Conservation (phyloP, 176 grass and related monocot species). For the Oropetium thomaeum region DNA sequence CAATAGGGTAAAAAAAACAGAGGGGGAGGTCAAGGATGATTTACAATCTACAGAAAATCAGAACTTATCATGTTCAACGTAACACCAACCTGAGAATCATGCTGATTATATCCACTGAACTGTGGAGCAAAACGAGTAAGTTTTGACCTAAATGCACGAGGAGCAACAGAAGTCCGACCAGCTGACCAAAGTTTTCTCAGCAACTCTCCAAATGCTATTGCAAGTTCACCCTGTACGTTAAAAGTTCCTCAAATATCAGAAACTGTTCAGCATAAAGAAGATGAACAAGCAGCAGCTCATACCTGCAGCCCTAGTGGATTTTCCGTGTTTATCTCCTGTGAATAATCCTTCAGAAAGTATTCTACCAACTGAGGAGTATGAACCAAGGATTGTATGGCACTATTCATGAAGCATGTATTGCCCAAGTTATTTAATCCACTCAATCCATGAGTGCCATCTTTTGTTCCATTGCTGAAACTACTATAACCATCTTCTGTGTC, state of each 20-base stretch:
- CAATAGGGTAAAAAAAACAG: neutral
- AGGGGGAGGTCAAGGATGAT: neutral
- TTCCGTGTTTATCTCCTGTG: slow-evolving; percentile 83
- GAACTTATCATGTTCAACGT: neutral
- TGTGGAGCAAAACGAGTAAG: slow-evolving; percentile 95
- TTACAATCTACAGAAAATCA: neutral
- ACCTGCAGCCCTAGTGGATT: slow-evolving; percentile 99
- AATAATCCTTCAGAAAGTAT: slow-evolving; percentile 86
- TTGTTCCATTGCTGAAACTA: slow-evolving; percentile 58
- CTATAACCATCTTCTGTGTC: slow-evolving; percentile 56
- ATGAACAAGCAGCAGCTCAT: slow-evolving; percentile 12
- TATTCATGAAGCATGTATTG: slow-evolving; percentile 99
- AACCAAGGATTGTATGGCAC: slow-evolving; percentile 87
- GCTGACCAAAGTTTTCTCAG: slow-evolving; percentile 85
- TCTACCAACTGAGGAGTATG: slow-evolving; percentile 90
- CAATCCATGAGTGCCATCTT: slow-evolving; percentile 66
- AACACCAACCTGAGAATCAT: slow-evolving; percentile 91
- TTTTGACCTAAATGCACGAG: slow-evolving; percentile 87
- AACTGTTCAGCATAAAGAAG: slow-evolving; percentile 1
- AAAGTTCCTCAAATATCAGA: slow-evolving; percentile 23
- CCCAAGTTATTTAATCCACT: slow-evolving; percentile 93
- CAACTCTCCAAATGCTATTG: slow-evolving; percentile 85
- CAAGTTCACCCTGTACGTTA: slow-evolving; percentile 79
- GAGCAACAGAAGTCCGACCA: slow-evolving; percentile 72
- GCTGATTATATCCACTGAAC: slow-evolving; percentile 99